Evolutionary conservation across 2,329 filamentous ascomycete genomes (phyloP).

Genomic region (Xylariaceae sp.): DNA sequence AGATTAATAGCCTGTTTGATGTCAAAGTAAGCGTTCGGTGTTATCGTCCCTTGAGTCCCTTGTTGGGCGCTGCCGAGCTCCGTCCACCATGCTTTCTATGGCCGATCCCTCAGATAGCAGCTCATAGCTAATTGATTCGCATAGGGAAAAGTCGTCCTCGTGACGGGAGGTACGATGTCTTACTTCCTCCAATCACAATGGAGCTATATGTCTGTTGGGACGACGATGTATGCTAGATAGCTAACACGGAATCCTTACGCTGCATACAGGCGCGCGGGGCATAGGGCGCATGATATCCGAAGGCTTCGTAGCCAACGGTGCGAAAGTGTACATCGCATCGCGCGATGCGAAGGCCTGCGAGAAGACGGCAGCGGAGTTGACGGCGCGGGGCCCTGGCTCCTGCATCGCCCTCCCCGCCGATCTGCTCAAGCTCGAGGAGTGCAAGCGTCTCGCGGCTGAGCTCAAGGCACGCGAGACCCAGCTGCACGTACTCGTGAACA

Average conservation of each 20-base stretch:
- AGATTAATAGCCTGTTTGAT: slow-evolving; percentile 50
- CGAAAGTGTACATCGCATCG: slow-evolving; percentile 61
- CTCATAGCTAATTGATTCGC: slow-evolving; percentile 6
- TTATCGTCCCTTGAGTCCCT: neutral
- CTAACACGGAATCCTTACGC: slow-evolving; percentile 1
- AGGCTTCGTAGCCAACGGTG: slow-evolving; percentile 59
- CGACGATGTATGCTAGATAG: neutral
- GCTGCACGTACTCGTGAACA: slow-evolving; percentile 61
- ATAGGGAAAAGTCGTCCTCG: slow-evolving; percentile 53
- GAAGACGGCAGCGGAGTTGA: slow-evolving; percentile 51
- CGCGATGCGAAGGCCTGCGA: slow-evolving; percentile 56
- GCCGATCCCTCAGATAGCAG: neutral
- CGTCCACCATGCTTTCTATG: neutral
- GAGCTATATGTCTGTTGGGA: neutral
- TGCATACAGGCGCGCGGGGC: slow-evolving; percentile 46
- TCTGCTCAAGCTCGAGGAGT: slow-evolving; percentile 55
- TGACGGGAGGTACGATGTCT: slow-evolving; percentile 43
- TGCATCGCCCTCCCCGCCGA: slow-evolving; percentile 58
- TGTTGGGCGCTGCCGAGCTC: neutral
- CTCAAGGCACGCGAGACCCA: slow-evolving; percentile 44
- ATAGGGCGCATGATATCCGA: slow-evolving; percentile 64
- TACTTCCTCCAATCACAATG: neutral
- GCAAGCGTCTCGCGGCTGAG: slow-evolving; percentile 48
- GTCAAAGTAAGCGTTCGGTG: slow-evolving; percentile 46
- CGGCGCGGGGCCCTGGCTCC: slow-evolving; percentile 45